Percentiles rank a stretch among this genome's conserved stretches.
phyloP scores from a whole-genome alignment of 345 rosid species.

The Microthlaspi erraticum region DNA sequence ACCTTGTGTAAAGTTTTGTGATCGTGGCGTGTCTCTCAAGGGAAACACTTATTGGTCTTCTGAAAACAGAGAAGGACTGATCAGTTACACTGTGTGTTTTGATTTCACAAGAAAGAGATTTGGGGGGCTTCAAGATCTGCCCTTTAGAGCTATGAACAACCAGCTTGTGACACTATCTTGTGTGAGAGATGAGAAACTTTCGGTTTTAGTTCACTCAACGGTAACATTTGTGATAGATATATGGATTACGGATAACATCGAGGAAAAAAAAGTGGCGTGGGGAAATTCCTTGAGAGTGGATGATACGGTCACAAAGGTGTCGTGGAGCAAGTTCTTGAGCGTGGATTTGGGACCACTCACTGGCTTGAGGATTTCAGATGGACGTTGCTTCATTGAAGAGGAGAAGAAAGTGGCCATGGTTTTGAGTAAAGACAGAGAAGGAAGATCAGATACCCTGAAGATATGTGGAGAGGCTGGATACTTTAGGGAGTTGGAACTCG shows the following conservation, averaged over 20 bases:
- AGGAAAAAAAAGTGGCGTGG: neutral
- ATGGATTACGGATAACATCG: neutral
- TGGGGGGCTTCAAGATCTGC: neutral
- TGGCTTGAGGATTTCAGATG: neutral
- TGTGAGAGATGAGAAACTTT: neutral
- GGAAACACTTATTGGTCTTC: neutral
- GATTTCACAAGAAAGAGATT: neutral
- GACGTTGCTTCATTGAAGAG: neutral
- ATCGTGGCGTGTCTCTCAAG: neutral
- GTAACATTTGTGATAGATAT: neutral
- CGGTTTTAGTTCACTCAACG: neutral
- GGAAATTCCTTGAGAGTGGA: no score
- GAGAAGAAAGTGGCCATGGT: conserved; percentile 3
- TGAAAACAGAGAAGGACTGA: neutral
- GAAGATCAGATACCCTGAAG: neutral
- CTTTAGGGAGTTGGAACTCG: neutral
- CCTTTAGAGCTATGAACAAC: neutral
- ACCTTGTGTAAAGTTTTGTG: neutral
- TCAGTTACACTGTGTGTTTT: neutral
- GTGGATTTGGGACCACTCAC: neutral
- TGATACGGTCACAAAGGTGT: no score
- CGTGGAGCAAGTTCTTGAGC: neutral
- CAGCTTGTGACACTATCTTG: neutral
- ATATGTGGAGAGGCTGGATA: conserved; percentile 11
- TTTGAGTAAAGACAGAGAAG: neutral